Evolutionary conservation across 2,329 filamentous ascomycete species (phyloP).

Genomic region (Chalara sp.): DNA sequence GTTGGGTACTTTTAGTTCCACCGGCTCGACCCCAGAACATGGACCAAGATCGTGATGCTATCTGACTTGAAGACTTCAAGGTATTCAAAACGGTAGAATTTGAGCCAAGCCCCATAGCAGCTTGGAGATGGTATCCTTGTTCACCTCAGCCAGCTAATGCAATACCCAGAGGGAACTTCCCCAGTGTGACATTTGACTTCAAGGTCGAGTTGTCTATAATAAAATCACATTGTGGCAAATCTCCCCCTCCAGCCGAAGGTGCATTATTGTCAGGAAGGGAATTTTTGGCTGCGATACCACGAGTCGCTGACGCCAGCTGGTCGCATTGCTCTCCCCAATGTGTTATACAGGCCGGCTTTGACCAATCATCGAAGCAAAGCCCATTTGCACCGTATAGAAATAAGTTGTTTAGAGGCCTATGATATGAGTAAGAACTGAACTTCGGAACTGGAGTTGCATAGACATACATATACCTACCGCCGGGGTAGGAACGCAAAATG

Average conservation of each 20-base stretch:
- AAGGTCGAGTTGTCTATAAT: neutral
- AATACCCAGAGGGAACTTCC: neutral
- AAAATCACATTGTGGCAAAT: neutral
- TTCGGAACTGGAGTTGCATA: neutral
- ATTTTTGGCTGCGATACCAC: neutral
- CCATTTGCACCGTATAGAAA: constrained; percentile 1
- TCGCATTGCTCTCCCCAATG: neutral
- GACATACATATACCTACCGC: neutral
- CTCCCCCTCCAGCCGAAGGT: too few relatives aligned
- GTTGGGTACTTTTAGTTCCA: neutral
- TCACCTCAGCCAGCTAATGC: constrained; percentile 1
- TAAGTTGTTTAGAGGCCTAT: constrained; percentile 1
- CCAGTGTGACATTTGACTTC: neutral
- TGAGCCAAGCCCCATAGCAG: constrained; percentile 1
- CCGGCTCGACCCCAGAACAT: constrained; percentile 3
- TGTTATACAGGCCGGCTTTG: neutral
- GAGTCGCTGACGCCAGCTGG: neutral
- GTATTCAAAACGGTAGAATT: constrained; percentile 1
- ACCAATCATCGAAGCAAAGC: neutral
- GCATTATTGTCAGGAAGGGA: neutral
- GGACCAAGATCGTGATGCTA: constrained; percentile 2
- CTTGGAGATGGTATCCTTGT: constrained; percentile 2
- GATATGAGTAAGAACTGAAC: neutral
- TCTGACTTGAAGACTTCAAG: neutral
- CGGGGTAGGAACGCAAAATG: neutral